A percentile compares a stretch with the other conserved stretches of the same genome.
Conservation (phyloP, 164 flowering plant genomes). For the Stephania yunnanensis region DNA sequence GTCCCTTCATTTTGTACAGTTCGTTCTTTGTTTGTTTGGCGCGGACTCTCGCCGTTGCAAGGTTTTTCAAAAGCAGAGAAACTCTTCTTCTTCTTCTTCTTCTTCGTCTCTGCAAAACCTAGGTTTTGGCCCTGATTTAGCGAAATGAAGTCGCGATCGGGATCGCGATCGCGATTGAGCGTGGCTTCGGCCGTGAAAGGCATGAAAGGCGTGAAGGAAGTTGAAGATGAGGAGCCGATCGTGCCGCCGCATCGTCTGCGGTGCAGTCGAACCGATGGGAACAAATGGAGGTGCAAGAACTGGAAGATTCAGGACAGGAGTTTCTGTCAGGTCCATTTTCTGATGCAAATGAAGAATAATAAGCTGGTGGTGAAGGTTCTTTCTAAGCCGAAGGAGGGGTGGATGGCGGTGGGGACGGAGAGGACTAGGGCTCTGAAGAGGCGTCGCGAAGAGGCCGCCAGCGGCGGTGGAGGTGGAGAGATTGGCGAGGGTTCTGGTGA, state of each 20-base stretch:
- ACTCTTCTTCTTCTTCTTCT: too few relatives aligned
- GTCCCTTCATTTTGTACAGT: too few relatives aligned
- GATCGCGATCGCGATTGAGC: too few relatives aligned
- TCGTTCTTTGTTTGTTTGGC: too few relatives aligned
- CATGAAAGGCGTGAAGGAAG: background rate
- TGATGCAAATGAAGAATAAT: background rate
- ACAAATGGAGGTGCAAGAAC: constrained; percentile 13
- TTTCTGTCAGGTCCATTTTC: constrained; percentile 12
- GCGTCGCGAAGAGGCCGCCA: background rate
- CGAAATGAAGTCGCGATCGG: too few relatives aligned
- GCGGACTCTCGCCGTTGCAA: too few relatives aligned
- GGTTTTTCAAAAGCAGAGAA: too few relatives aligned
- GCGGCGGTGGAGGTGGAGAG: background rate
- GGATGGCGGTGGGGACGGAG: background rate
- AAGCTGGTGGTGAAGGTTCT: background rate
- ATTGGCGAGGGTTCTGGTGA: background rate
- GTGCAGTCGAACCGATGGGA: constrained; percentile 13
- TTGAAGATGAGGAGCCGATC: background rate
- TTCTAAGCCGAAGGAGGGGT: background rate
- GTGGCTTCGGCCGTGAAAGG: too few relatives aligned
- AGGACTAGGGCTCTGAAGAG: background rate
- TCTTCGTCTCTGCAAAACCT: too few relatives aligned
- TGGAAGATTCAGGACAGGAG: constrained; percentile 10
- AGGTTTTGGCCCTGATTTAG: too few relatives aligned
- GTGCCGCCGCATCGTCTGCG: constrained; percentile 3